These are phyloP conservation scores for Lantana camara DNA, from an alignment of 257 asterid species.

Conservation along the genomic window DNA sequence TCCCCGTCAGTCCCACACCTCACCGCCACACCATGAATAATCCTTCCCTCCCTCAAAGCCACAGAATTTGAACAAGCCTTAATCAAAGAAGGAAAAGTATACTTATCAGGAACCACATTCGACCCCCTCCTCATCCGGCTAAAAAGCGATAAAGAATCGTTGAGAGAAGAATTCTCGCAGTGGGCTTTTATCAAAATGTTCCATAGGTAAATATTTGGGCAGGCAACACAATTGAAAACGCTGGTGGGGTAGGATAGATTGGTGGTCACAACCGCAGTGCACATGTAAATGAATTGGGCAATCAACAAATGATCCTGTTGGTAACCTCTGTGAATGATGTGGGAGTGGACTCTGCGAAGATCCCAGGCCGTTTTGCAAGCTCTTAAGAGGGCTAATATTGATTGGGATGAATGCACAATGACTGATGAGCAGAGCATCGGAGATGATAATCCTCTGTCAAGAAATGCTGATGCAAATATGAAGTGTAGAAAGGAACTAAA, in stretches of 20 bases:
- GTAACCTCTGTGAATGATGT: conserved; percentile 56
- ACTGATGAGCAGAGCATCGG: conserved; percentile 36
- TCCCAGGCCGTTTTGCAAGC: conserved; percentile 45
- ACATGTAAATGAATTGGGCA: conserved; percentile 52
- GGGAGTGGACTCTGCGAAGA: conserved; percentile 54
- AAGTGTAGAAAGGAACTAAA: too few species aligned
- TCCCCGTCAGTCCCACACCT: conserved; percentile 56
- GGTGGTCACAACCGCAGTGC: conserved; percentile 38
- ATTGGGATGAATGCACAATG: conserved; percentile 33
- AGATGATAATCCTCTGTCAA: too few species aligned
- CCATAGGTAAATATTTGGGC: conserved; percentile 67
- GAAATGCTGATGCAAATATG: too few species aligned
- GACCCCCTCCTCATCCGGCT: conserved; percentile 40
- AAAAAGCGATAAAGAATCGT: conserved; percentile 42
- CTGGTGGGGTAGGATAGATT: conserved; percentile 43
- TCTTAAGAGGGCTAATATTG: conserved; percentile 39
- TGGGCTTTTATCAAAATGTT: conserved; percentile 56
- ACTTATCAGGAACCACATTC: conserved; percentile 54
- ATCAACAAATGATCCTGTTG: conserved; percentile 62
- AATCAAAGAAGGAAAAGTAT: conserved; percentile 61
- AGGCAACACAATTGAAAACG: conserved; percentile 46
- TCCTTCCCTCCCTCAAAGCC: conserved; percentile 61
- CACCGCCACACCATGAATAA: conserved; percentile 56
- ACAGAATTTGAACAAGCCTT: conserved; percentile 46
- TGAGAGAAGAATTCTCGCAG: conserved; percentile 40